phyloP scores from a whole-genome alignment of 164 flowering plant species.

The Vitis vinifera region DNA sequence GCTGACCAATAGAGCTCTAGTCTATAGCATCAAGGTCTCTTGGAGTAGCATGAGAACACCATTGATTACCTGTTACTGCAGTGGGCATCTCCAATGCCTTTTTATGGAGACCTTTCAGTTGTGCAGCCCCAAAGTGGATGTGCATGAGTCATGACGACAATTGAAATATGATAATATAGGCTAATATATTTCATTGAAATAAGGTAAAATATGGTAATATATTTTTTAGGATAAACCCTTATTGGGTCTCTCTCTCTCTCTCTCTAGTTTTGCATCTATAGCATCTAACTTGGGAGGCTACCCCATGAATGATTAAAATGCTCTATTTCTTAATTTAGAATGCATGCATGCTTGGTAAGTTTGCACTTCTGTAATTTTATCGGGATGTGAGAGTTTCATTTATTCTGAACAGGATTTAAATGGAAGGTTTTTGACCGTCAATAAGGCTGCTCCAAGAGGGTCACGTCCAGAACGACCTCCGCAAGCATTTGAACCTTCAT shows the following conservation, averaged over 20 bases:
- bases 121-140: too few species aligned
- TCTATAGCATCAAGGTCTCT: not conserved
- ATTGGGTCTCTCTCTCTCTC: too few species aligned
- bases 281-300: too few species aligned
- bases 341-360: not conserved
- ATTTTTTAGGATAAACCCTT: too few species aligned
- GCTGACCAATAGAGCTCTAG: not conserved
- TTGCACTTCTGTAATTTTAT: not conserved
- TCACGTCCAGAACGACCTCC: conserved; percentile 42
- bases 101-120: too few species aligned
- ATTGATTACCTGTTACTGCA: too few species aligned
- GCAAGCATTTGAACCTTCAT: conserved; percentile 25
- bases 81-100: too few species aligned
- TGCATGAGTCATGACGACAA: too few species aligned
- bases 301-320: not conserved
- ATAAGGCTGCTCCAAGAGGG: conserved; percentile 84
- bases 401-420: conserved; percentile 51
- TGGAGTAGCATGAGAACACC: not conserved
- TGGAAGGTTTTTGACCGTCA: conserved; percentile 73
- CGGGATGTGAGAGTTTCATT: not conserved
- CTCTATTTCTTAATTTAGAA: not conserved
- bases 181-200: too few species aligned
- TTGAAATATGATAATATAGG: too few species aligned
- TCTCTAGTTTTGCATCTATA: too few species aligned
- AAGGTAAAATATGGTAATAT: too few species aligned